Percentiles rank a stretch among this genome's conserved stretches.
Conservation (phyloP, 2,329 filamentous ascomycete species). For the Corinectria fuckeliana region DNA sequence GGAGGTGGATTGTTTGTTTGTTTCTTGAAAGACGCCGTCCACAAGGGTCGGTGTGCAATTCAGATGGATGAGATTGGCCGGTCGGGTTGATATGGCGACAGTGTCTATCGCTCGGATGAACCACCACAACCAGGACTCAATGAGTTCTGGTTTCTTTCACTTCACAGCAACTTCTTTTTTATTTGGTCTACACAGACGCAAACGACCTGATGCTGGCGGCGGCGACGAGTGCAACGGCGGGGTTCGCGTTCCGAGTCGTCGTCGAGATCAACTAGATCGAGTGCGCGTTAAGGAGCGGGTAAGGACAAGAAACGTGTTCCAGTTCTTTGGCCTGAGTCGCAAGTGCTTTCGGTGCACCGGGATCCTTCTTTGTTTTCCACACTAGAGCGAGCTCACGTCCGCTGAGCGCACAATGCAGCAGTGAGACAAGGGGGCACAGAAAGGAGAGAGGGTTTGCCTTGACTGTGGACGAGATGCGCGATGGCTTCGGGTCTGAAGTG, state of each 20-base stretch:
- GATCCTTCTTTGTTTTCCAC: slow-evolving; percentile 28
- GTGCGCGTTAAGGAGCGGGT: slow-evolving; percentile 44
- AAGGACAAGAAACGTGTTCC: slow-evolving; percentile 50
- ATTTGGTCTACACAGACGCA: slow-evolving; percentile 48
- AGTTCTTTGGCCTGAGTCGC: slow-evolving; percentile 47
- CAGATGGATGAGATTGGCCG: slow-evolving; percentile 11
- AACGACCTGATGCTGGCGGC: slow-evolving; percentile 43
- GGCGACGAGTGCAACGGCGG: slow-evolving; percentile 42
- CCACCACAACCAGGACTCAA: slow-evolving; percentile 28
- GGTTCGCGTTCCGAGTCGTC: slow-evolving; percentile 45
- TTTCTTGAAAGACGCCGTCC: slow-evolving; percentile 31
- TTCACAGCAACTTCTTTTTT: slow-evolving; percentile 44
- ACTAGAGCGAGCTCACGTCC: slow-evolving; percentile 32
- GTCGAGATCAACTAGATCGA: slow-evolving; percentile 44
- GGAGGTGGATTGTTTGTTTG: slow-evolving; percentile 16
- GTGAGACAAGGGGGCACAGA: slow-evolving; percentile 22
- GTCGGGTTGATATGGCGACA: slow-evolving; percentile 3
- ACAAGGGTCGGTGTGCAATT: slow-evolving; percentile 30
- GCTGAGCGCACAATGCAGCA: slow-evolving; percentile 18
- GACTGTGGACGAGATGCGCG: slow-evolving; percentile 17
- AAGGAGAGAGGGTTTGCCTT: slow-evolving; percentile 21
- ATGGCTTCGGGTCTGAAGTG: slow-evolving; percentile 10
- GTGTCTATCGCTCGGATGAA: slow-evolving; percentile 22
- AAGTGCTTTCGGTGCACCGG: slow-evolving; percentile 36
- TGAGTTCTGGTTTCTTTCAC: slow-evolving; percentile 33